phyloP scores from a whole-genome alignment of 2,329 filamentous ascomycete species.

The Colletotrichum salicis region DNA sequence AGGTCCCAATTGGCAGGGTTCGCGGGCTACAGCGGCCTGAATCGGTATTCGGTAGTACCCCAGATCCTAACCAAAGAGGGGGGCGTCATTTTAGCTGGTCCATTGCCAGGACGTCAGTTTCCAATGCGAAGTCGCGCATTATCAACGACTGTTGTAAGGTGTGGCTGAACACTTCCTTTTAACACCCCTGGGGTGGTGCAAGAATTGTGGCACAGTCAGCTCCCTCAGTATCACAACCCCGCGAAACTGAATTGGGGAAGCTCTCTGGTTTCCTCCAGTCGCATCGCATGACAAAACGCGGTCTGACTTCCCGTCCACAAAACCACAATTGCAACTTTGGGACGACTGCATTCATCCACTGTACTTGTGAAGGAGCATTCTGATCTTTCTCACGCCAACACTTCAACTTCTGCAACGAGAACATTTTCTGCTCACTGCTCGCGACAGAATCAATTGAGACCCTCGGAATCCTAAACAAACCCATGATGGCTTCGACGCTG shows the following conservation, averaged over 20 bases:
- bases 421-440: not conserved
- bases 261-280: not conserved
- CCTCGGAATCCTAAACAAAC: not conserved
- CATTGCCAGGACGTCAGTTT: slow-evolving; percentile 19
- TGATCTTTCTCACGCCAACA: not conserved
- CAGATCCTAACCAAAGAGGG: slow-evolving; percentile 18
- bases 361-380: not conserved
- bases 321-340: not conserved
- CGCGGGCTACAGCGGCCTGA: slow-evolving; percentile 26
- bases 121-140: slow-evolving; percentile 1
- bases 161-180: not conserved
- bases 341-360: not conserved
- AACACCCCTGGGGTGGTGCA: too few species aligned
- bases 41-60: slow-evolving; percentile 25
- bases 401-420: not conserved
- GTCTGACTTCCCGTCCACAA: not conserved
- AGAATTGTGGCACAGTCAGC: slow-evolving; percentile 9
- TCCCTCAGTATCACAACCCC: not conserved
- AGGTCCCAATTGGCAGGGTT: slow-evolving; percentile 26
- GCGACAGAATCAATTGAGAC: not conserved
- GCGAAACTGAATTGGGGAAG: not conserved
- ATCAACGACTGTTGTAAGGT: not conserved
- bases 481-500: slow-evolving; percentile 61
- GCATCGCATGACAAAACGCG: not conserved
- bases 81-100: slow-evolving; percentile 7